Conservation (phyloP, 257 asterid genomes). For the Fraxinus pennsylvanica region DNA sequence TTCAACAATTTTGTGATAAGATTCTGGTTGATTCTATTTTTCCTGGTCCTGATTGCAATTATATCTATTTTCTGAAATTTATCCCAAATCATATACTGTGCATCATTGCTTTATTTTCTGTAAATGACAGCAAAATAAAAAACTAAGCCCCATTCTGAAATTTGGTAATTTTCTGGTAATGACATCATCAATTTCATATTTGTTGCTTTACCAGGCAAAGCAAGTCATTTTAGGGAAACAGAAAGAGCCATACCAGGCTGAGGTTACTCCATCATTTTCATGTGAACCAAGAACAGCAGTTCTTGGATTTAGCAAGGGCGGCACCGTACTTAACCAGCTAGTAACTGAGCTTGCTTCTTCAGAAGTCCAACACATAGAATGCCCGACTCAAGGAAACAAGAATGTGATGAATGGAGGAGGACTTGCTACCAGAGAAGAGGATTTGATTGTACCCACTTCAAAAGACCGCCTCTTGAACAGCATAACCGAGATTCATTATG, state of each 20-base stretch:
- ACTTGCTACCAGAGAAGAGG: slow-evolving; percentile 31
- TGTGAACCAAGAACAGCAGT: slow-evolving; percentile 63
- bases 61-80: background rate
- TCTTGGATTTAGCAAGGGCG: slow-evolving; percentile 97
- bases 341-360: slow-evolving; percentile 64
- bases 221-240: slow-evolving; percentile 43
- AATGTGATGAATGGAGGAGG: slow-evolving; percentile 39
- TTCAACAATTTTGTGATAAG: background rate
- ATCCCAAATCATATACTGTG: background rate
- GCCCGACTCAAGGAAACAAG: slow-evolving; percentile 28
- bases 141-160: background rate
- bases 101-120: background rate
- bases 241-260: slow-evolving; percentile 45
- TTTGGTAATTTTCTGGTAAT: background rate
- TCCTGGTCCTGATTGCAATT: background rate
- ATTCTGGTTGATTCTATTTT: background rate
- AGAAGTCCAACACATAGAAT: slow-evolving; percentile 38
- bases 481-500: slow-evolving; percentile 79
- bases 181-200: slow-evolving; percentile 3
- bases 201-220: slow-evolving; percentile 56
- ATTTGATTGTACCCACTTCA: slow-evolving; percentile 59
- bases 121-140: background rate
- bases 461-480: slow-evolving; percentile 69
- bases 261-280: slow-evolving; percentile 41
- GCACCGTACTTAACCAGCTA: slow-evolving; percentile 83